phyloP scores from a whole-genome alignment of 495 filamentous ascomycete genomes.

The Tuber brumale region DNA sequence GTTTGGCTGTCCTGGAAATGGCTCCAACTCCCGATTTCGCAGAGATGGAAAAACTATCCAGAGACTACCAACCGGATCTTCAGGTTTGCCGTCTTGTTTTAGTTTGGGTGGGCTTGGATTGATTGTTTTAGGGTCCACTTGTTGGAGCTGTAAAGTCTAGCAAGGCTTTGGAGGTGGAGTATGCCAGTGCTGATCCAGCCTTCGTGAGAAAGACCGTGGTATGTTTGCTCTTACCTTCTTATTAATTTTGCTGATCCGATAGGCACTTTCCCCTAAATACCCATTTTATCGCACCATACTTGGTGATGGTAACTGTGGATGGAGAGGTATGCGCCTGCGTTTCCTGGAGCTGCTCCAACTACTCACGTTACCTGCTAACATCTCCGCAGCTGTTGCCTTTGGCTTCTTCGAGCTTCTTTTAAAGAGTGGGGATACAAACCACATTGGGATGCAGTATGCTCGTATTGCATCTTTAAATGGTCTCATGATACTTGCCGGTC shows the following conservation, averaged over 20 bases:
- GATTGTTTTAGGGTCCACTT: conserved; percentile 61
- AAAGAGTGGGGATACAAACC: conserved; percentile 55
- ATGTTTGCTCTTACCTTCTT: conserved; percentile 41
- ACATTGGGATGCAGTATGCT: conserved; percentile 59
- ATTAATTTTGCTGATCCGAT: conserved; percentile 16
- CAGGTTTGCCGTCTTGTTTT: conserved; percentile 48
- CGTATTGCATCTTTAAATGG: conserved; percentile 66
- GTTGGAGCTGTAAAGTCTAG: conserved; percentile 74
- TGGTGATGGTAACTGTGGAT: conserved; percentile 95
- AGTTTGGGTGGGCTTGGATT: conserved; percentile 11
- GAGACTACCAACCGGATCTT: conserved; percentile 60
- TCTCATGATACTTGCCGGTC: conserved; percentile 64
- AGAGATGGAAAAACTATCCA: conserved; percentile 53
- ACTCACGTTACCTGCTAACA: conserved; percentile 26
- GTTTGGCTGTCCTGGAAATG: conserved; percentile 20
- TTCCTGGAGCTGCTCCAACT: conserved; percentile 10
- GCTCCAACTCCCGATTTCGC: conserved; percentile 45
- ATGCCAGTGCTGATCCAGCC: conserved; percentile 80
- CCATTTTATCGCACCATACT: conserved; percentile 79
- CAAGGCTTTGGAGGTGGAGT: conserved; percentile 73
- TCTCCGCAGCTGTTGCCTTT: conserved; percentile 70
- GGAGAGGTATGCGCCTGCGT: conserved; percentile 68
- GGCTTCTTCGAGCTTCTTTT: conserved; percentile 84
- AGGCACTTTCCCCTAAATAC: conserved; percentile 79
- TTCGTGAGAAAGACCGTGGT: conserved; percentile 82